Evolutionary conservation across 1,284 basidiomycete species (phyloP).

Genomic region (Leccinum pachyderme): DNA sequence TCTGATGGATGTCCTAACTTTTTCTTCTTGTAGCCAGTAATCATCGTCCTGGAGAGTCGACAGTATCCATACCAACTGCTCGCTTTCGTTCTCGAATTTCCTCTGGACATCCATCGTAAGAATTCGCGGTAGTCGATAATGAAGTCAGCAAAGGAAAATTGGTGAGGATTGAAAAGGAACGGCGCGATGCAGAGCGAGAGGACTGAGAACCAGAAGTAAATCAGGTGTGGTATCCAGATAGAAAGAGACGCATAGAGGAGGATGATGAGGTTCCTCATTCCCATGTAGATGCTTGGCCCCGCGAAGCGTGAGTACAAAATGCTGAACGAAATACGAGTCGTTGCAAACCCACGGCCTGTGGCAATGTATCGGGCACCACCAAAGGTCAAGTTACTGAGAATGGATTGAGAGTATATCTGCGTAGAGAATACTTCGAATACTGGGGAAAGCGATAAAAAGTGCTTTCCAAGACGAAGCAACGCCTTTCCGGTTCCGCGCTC

Average conservation of each 20-base stretch:
- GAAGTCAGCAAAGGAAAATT: conserved; percentile 94
- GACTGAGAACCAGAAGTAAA: conserved; percentile 97
- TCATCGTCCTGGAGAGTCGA: conserved; percentile 90
- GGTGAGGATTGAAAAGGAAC: conserved; percentile 97
- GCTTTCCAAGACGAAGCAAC: conserved; percentile 88
- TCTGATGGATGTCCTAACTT: conserved; percentile 94
- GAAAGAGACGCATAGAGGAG: conserved; percentile 88
- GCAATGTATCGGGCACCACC: conserved; percentile 97
- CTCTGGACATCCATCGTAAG: conserved; percentile 96
- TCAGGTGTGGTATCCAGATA: conserved; percentile 89
- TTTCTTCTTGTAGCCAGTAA: conserved; percentile 99
- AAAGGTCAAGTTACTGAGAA: conserved; percentile 92
- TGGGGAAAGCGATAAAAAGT: conserved; percentile 92
- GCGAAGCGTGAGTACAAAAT: conserved; percentile 97
- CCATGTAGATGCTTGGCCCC: conserved; percentile 97
- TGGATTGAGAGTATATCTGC: conserved; percentile 94
- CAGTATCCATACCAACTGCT: conserved; percentile 99
- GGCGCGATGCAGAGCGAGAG: conserved; percentile 90
- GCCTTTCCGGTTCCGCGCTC: conserved; percentile 94
- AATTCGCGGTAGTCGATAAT: conserved; percentile 98
- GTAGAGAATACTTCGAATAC: conserved; percentile 98
- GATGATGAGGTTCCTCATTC: conserved; percentile 87
- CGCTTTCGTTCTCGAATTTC: conserved; percentile 91
- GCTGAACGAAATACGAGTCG: conserved; percentile 89
- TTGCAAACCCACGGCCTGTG: conserved; percentile 95